These are phyloP conservation scores for Raddia guianensis DNA, from an alignment of 176 grass and related monocot species.

Conservation along the genomic window DNA sequence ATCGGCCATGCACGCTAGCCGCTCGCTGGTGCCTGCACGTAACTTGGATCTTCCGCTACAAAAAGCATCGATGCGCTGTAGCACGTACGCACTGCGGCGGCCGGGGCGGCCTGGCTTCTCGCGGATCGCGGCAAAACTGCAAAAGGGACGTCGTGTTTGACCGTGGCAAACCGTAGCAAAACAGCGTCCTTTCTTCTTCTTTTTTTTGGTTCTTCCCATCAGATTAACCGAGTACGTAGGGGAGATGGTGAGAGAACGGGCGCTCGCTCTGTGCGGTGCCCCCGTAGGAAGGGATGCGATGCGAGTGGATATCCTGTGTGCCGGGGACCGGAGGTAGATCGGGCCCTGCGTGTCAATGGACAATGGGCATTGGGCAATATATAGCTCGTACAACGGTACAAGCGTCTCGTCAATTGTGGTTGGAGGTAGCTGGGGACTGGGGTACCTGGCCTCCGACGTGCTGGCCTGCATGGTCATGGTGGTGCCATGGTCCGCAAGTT, in stretches of 20 bases:
- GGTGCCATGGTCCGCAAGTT: background rate
- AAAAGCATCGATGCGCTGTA: background rate
- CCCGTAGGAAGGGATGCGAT: background rate
- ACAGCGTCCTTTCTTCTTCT: no score
- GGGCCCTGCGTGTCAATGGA: background rate
- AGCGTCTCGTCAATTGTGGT: no score
- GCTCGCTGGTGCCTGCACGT: background rate
- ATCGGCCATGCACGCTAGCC: background rate
- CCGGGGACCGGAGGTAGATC: slow-evolving; percentile 11
- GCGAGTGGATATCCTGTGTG: background rate
- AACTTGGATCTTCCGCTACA: background rate
- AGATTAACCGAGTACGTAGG: no score
- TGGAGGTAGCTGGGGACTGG: background rate
- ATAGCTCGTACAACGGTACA: background rate
- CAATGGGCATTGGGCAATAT: background rate
- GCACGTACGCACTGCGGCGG: background rate
- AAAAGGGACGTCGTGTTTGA: no score
- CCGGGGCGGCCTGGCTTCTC: background rate
- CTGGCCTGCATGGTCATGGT: background rate
- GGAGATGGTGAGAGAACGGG: background rate
- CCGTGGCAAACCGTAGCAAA: no score
- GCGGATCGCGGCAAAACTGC: background rate
- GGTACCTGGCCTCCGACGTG: background rate
- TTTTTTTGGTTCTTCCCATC: no score
- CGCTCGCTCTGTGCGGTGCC: background rate